Base-by-base conservation (phyloP, 169 alveolate species). In the Plasmodium gaboni region DNA sequence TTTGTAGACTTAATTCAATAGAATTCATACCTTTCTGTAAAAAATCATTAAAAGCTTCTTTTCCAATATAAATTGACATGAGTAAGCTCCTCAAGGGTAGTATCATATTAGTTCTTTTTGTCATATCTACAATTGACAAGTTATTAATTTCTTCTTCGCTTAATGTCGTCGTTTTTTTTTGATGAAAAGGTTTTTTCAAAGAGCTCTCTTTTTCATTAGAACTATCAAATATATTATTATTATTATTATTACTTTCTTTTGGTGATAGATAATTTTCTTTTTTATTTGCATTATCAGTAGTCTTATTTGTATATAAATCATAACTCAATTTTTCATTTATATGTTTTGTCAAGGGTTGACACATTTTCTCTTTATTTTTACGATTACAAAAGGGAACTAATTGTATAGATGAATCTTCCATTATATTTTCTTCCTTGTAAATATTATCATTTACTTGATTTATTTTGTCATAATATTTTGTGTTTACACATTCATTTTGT, bases 31-130 rank as follows among this genome's bases (percentile, higher is more conserved):
- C 91, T 46, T 83, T 83, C 55, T 83, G 85, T 44, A 83, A 28
- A 48, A 83, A 83, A 38, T 83, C 91, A 38, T 67, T 83, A 48
- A 83, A 83, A 6, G 85, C 85, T 2, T 83, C 91, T 38, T 83
- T 83, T n/a, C 91, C 91, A 2, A 83, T 68, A 28, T 83, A 83
- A 15, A 83, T 38, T 55, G 85, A 51, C 48, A 51, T 83, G 4
- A 28, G 19, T 44, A 83, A 60, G 2, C 85, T 68, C 50, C 69
- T 38, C 9, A 60, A 48, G 13, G 91, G 91, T 44, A 83, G 55
- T 17, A 83, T 42, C n/a, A 67, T 53, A 51, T 83, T 83, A 7
- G 73, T 71, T 61, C 83, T 38, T 59, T 68, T 55, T 8, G 64
- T 63, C n/a, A 32, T 53, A 55, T 83, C 55, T 0, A 83, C 55